Evolutionary conservation across 1,284 basidiomycete species (phyloP), one percentile per base, ranked within the genome.

Genomic region (Cryptococcus jaspeensis): DNA sequence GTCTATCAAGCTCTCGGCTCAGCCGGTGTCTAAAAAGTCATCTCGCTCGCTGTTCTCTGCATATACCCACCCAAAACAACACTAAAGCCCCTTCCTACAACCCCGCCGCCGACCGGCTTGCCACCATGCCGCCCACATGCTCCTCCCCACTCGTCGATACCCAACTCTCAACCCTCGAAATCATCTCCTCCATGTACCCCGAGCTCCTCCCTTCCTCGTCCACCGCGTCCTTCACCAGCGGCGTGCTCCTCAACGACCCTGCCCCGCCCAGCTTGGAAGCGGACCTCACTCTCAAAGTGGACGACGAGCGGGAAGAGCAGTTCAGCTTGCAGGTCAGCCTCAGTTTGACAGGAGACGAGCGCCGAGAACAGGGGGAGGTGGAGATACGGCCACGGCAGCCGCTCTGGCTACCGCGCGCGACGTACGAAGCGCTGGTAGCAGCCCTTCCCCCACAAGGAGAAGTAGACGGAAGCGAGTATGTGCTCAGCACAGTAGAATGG

Each of bases 101-200:
- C 16, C 25, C 5, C 40, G 5, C 32, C 41, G n/a, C 39, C 40
- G 36, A 13, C 52, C 18, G n/a, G 51, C 40, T 3, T 15, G 23
- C 18, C 53, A 16, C 18, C 32, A 55, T 55, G 53, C 39, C 53
- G 5, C 46, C 38, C 28, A 32, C 28, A 32, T 16, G 11, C 25
- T 11, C 40, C 9, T 41, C 41, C 36, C 39, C 49, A 41, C 23
- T 57, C 18, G 23, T 58, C 40, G 44, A 63, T 25, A 36, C 54
- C 23, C 61, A 63, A 40, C 50, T 63, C 8, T 59, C 59, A 16
- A 68, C 67, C 9, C 61, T 76, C 48, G 59, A 66, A 52, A 58
- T 76, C 18, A 63, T 77, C 9, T 59, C 67, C 20, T 66, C 73
- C 18, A 75, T 76, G 74, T 76, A 72, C 53, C 72, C 74, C 2